Evolutionary conservation across 495 filamentous ascomycete species (phyloP).

Genomic region (Annulohypoxylon bovei): DNA sequence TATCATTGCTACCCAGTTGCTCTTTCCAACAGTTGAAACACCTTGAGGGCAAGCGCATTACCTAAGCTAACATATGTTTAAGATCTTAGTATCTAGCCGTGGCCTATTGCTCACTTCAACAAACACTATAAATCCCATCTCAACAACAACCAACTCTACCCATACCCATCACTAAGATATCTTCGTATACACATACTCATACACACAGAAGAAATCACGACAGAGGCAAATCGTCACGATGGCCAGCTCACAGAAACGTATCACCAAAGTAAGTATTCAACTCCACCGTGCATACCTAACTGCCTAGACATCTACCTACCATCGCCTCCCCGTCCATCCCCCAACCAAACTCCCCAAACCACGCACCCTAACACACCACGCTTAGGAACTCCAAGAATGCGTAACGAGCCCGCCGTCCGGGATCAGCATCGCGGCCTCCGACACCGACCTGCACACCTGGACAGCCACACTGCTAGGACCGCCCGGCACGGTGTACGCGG

Average conservation of each 20-base stretch:
- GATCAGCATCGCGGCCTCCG: slow-evolving; percentile 70
- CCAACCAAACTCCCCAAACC: not conserved
- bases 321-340: not conserved
- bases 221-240: slow-evolving; percentile 30
- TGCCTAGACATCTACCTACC: not conserved
- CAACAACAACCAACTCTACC: not conserved
- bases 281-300: not conserved
- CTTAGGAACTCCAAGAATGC: slow-evolving; percentile 78
- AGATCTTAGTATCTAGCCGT: not conserved
- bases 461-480: slow-evolving; percentile 81
- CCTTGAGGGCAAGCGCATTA: slow-evolving; percentile 9
- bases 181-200: not conserved
- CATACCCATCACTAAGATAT: not conserved
- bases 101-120: not conserved
- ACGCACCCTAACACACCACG: slow-evolving; percentile 13
- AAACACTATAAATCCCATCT: not conserved
- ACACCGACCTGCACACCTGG: slow-evolving; percentile 86
- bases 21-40: not conserved
- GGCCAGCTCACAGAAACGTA: slow-evolving; percentile 50
- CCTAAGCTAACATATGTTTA: not conserved
- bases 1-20: slow-evolving; percentile 16
- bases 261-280: slow-evolving; percentile 46
- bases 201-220: not conserved
- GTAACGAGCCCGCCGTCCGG: slow-evolving; percentile 69
- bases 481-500: slow-evolving; percentile 75